These are phyloP conservation scores for Odonthalia washingtoniensis DNA, from an alignment of 31 red algal species.

Conservation along the genomic window DNA sequence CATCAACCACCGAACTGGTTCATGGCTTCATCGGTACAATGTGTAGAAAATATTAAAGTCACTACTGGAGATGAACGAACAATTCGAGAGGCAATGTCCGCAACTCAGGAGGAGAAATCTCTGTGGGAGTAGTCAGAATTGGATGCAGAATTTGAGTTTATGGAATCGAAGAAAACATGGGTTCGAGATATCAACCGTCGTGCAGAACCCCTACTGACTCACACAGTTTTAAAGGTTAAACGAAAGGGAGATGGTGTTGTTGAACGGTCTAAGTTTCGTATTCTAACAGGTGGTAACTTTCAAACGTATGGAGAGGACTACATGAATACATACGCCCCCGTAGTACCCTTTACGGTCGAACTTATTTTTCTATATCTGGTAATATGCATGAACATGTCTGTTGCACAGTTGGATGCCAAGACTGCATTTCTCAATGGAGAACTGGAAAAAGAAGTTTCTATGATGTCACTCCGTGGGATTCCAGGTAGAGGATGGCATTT, in stretches of 20 bases:
- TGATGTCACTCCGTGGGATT: constrained; percentile 8
- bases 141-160: background rate
- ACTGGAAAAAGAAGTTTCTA: background rate
- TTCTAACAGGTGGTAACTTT: background rate
- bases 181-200: background rate
- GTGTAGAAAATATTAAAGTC: too few species aligned
- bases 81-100: background rate
- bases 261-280: background rate
- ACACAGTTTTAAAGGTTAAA: background rate
- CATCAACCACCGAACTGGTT: too few species aligned
- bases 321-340: background rate
- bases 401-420: background rate
- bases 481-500: background rate
- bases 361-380: background rate
- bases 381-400: background rate
- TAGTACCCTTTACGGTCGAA: background rate
- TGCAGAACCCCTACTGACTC: background rate
- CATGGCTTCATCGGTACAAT: too few species aligned
- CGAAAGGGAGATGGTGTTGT: background rate
- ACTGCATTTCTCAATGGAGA: background rate
- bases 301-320: constrained; percentile 1
- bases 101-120: background rate
- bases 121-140: background rate
- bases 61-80: too few species aligned
- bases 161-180: background rate